A percentile compares a stretch with the other conserved stretches of the same genome.
These are phyloP conservation scores for Magnaporthiopsis rhizophila DNA, from an alignment of 2,329 filamentous ascomycete genomes.

Conservation along the genomic window DNA sequence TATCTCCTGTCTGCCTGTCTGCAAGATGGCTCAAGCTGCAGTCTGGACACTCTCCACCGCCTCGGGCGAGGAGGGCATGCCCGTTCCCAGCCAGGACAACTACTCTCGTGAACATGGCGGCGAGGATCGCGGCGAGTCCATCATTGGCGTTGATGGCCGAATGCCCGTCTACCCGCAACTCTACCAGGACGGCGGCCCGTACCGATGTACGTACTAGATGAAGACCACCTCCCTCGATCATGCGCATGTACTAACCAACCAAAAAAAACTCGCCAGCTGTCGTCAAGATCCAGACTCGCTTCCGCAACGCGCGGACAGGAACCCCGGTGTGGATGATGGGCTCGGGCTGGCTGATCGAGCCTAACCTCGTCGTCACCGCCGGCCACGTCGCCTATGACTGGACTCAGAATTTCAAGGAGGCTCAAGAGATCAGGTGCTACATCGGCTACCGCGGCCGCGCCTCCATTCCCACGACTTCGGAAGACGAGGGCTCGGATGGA, in stretches of 20 bases:
- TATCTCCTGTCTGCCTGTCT: no score
- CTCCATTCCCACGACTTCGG: slow-evolving; percentile 2
- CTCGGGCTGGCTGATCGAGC: neutral
- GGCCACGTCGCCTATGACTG: neutral
- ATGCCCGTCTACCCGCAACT: neutral
- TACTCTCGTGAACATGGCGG: neutral
- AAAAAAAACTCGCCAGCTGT: neutral
- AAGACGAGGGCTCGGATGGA: no score
- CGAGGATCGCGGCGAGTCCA: neutral
- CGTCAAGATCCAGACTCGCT: neutral
- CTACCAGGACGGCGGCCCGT: neutral
- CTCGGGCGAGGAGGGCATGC: neutral
- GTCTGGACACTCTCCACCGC: neutral
- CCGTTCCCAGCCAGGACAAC: neutral
- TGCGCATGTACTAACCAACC: neutral
- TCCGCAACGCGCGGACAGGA: neutral
- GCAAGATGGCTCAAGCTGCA: neutral
- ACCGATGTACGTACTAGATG: neutral
- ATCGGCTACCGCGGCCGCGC: slow-evolving; percentile 24
- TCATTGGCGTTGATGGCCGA: neutral
- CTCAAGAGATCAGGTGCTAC: slow-evolving; percentile 23
- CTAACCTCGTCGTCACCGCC: neutral
- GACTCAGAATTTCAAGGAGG: slow-evolving; percentile 14
- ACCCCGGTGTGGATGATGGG: neutral
- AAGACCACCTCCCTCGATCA: neutral